phyloP scores from a whole-genome alignment of 148 eudicot species.

The Rhododendron molle region DNA sequence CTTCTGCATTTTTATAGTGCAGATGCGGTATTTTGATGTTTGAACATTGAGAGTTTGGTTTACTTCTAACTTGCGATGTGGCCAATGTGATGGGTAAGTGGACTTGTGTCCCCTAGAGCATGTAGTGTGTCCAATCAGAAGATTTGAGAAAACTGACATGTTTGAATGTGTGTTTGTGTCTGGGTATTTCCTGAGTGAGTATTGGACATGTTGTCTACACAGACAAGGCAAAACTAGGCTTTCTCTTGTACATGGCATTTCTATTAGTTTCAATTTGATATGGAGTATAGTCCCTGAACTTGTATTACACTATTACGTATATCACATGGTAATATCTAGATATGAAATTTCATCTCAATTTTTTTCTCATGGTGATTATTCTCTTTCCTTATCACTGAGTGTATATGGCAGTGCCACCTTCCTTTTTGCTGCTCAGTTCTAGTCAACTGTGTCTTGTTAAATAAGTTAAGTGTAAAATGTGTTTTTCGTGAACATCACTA shows the following conservation, averaged over 20 bases:
- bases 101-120: neutral
- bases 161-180: neutral
- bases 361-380: neutral
- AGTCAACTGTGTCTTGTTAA: neutral
- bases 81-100: neutral
- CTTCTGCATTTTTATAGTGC: neutral
- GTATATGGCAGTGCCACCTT: neutral
- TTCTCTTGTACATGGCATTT: neutral
- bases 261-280: neutral
- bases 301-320: neutral
- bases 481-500: conserved; percentile 18
- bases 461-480: neutral
- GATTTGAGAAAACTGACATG: neutral
- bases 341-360: neutral
- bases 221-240: neutral
- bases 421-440: neutral
- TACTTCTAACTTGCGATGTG: neutral
- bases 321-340: neutral
- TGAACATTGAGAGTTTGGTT: neutral
- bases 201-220: neutral
- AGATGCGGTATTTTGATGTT: neutral
- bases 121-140: neutral
- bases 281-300: neutral
- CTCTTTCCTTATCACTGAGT: neutral
- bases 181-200: neutral